Base-by-base conservation (phyloP, 2,329 filamentous ascomycete genomes). In the Pseudopithomyces maydicus region DNA sequence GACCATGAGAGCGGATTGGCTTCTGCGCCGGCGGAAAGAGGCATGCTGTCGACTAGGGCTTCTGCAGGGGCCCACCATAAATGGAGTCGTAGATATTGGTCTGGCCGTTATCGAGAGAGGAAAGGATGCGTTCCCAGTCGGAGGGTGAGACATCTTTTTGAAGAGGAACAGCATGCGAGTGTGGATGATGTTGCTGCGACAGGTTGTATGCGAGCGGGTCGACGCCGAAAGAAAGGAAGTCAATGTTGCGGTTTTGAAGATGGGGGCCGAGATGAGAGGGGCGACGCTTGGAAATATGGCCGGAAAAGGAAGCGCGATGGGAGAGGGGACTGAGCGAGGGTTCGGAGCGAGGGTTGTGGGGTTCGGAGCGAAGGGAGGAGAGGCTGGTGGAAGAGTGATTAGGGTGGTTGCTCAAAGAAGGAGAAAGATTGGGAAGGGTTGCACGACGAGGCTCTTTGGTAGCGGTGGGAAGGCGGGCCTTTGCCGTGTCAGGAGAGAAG, bases 41-140 rank as follows among this genome's bases (percentile, higher is more conserved):
- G 70, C 6, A 68, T 57, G 23, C 69, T 67, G 42, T 75, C 74
- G 32, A 74, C 58, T 11, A 77, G 71, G 5, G 73, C 73, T 39
- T 77, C 75, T 0, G 73, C 75, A 7, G 80, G 81, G 10, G 84
- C 82, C 89, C 89, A 36, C 90, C 90, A 64, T 92, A 92, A 54
- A 92, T 91, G 39, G 88, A 88, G 69, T 92, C 89, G 74, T 91
- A 95, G n/a, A 96, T 89, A 69, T 94, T 96, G 52, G 88, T 86
- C 62, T 89, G 84, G 0, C 91, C 91, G 35, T 88, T 88, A 66
- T 96, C 92, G 73, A 96, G 87, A 20, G 88, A 89, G 3, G 89
- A 88, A 1, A 96, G 82, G 0, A 96, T 82, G 1, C 88, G 86
- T 73, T 96, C 92, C 92, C 92, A 96, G 66, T 95, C 91, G 0